phyloP scores from a whole-genome alignment of 495 filamentous ascomycete genomes.

The Lophiostoma macrostomum region DNA sequence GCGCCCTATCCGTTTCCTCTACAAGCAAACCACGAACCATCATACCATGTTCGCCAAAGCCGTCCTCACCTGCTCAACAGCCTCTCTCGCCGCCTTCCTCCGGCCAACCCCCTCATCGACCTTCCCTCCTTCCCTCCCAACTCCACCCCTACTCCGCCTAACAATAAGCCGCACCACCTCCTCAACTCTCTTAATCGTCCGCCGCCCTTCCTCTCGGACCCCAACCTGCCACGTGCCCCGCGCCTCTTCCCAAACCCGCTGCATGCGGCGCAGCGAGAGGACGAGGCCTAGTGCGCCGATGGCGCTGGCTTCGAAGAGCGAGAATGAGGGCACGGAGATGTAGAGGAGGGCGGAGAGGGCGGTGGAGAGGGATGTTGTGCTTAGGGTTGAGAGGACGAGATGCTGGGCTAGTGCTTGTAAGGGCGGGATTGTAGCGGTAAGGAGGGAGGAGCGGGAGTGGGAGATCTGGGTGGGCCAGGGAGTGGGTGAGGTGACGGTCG shows the following conservation, averaged over 20 bases:
- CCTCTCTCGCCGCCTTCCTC: conserved; percentile 48
- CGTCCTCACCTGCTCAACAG: conserved; percentile 46
- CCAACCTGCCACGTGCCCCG: conserved; percentile 69
- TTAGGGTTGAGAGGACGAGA: conserved; percentile 70
- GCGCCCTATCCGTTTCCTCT: no score
- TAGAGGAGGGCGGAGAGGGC: conserved; percentile 68
- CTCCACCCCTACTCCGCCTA: conserved; percentile 45
- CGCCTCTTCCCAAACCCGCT: conserved; percentile 73
- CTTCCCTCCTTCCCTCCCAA: conserved; percentile 42
- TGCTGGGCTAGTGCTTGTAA: conserved; percentile 79
- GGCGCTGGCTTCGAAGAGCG: conserved; percentile 71
- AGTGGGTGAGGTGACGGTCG: conserved; percentile 13
- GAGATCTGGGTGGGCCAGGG: conserved; percentile 52
- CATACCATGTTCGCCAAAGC: no score
- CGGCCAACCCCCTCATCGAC: conserved; percentile 28
- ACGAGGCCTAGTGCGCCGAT: conserved; percentile 76
- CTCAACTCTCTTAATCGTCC: conserved; percentile 68
- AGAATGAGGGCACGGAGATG: conserved; percentile 53
- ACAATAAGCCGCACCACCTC: conserved; percentile 57
- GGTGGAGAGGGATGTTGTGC: conserved; percentile 59
- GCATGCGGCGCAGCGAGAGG: conserved; percentile 69
- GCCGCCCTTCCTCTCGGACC: conserved; percentile 76
- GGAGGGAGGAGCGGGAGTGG: conserved; percentile 55
- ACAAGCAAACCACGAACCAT: no score
- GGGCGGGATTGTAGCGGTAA: conserved; percentile 62